Conservation (phyloP, 257 asterid genomes). For the Nicotiana knightiana region DNA sequence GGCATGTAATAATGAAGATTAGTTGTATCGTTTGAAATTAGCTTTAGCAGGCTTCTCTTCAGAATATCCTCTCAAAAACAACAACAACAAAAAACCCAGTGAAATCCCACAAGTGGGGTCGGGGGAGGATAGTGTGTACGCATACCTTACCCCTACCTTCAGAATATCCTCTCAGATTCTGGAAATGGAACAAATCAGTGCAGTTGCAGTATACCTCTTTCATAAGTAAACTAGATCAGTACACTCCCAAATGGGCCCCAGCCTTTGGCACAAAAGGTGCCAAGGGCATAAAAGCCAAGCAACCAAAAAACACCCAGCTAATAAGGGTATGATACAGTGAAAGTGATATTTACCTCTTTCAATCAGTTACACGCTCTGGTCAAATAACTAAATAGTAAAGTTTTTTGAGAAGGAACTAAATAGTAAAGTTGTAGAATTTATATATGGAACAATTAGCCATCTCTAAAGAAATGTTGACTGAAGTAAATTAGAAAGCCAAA, state of each 20-base stretch:
- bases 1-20: background rate
- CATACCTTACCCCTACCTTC: background rate
- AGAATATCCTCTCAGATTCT: background rate
- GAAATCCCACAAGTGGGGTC: too few relatives aligned
- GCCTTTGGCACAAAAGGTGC: background rate
- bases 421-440: background rate
- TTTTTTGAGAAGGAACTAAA: background rate
- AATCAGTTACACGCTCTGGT: background rate
- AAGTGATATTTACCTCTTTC: background rate
- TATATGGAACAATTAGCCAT: background rate
- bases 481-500: background rate
- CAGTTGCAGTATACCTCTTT: background rate
- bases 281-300: background rate
- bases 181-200: background rate
- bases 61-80: background rate
- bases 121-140: too few relatives aligned
- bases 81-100: too few relatives aligned
- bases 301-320: slow-evolving; percentile 3
- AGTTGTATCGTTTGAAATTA: background rate
- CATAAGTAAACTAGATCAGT: background rate
- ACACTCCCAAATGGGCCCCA: background rate
- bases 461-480: background rate
- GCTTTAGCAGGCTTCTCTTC: background rate
- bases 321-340: background rate
- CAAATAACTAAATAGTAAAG: background rate